Percentiles rank a stretch among this genome's conserved stretches.
Evolutionary conservation across 2,329 filamentous ascomycete species (phyloP).

Genomic region (Penicillium sp.): DNA sequence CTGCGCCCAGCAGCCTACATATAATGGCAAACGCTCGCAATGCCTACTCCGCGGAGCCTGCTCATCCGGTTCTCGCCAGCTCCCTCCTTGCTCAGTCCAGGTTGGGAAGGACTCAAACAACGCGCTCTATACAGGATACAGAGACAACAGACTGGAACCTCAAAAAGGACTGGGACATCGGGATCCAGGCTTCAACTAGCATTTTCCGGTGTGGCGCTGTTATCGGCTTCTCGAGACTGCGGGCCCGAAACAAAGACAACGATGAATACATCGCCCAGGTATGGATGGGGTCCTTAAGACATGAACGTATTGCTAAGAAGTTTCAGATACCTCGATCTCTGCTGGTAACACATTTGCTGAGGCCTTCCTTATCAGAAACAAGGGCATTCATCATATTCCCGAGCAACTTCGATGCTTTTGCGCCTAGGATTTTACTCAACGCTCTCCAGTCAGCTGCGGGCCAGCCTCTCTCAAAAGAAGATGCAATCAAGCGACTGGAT

Average conservation of each 20-base stretch:
- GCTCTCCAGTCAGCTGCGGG: slow-evolving; percentile 20
- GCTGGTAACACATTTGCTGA: slow-evolving; percentile 23
- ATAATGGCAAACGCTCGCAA: slow-evolving; percentile 17
- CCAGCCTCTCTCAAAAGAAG: slow-evolving; percentile 20
- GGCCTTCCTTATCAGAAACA: slow-evolving; percentile 10
- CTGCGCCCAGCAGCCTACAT: background rate
- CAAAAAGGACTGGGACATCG: slow-evolving; percentile 20
- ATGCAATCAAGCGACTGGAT: slow-evolving; percentile 34
- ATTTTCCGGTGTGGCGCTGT: slow-evolving; percentile 31
- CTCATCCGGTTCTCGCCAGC: slow-evolving; percentile 32
- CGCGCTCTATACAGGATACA: background rate
- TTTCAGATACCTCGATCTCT: slow-evolving; percentile 31
- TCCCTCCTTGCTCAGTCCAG: slow-evolving; percentile 21
- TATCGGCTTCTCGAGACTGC: slow-evolving; percentile 34
- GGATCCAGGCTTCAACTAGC: slow-evolving; percentile 13
- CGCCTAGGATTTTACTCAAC: slow-evolving; percentile 30
- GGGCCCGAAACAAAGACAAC: slow-evolving; percentile 18
- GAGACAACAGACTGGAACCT: slow-evolving; percentile 27
- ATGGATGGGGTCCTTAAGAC: background rate
- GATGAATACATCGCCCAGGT: slow-evolving; percentile 35
- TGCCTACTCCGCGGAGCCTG: slow-evolving; percentile 30
- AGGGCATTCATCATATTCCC: slow-evolving; percentile 38
- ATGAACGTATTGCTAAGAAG: background rate
- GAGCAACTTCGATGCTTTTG: slow-evolving; percentile 28
- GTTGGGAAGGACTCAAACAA: background rate